Evolutionary conservation across 1,139 yeast species (phyloP).

Genomic region (Scheffersomyces illinoinensis): DNA sequence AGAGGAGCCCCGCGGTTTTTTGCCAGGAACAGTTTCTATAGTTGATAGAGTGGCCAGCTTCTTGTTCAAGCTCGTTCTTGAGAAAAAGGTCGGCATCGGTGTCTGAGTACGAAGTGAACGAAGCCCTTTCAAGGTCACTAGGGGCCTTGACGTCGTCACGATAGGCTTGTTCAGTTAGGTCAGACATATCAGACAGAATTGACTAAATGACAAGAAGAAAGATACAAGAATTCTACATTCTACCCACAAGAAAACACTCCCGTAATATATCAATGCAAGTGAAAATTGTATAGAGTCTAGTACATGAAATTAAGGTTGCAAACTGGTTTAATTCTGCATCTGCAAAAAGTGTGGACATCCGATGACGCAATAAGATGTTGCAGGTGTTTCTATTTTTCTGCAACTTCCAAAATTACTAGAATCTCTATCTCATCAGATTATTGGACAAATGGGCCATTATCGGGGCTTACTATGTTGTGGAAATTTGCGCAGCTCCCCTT

Average conservation of each 20-base stretch:
- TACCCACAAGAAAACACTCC: not conserved
- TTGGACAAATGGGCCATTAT: not conserved
- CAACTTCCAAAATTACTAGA: too few species aligned
- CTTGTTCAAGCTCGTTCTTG: slow-evolving; percentile 11
- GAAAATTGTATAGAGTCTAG: not conserved
- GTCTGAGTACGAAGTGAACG: slow-evolving; percentile 2
- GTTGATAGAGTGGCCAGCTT: slow-evolving; percentile 38
- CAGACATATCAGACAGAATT: slow-evolving; percentile 1
- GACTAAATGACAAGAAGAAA: not conserved
- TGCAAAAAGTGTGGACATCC: not conserved
- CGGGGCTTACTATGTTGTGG: not conserved
- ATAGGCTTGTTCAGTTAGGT: not conserved
- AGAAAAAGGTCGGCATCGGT: slow-evolving; percentile 9
- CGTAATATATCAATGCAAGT: not conserved
- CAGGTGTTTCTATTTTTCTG: not conserved
- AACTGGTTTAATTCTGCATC: not conserved
- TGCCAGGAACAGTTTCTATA: slow-evolving; percentile 59
- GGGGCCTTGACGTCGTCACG: not conserved
- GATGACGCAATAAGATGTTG: not conserved
- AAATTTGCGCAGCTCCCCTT: not conserved
- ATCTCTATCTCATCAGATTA: not conserved
- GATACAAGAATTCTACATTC: not conserved
- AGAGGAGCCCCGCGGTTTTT: slow-evolving; percentile 56
- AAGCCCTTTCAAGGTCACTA: slow-evolving; percentile 3
- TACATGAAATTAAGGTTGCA: not conserved